Conservation (phyloP, 306 rosid species). For the Pyrus communis region DNA sequence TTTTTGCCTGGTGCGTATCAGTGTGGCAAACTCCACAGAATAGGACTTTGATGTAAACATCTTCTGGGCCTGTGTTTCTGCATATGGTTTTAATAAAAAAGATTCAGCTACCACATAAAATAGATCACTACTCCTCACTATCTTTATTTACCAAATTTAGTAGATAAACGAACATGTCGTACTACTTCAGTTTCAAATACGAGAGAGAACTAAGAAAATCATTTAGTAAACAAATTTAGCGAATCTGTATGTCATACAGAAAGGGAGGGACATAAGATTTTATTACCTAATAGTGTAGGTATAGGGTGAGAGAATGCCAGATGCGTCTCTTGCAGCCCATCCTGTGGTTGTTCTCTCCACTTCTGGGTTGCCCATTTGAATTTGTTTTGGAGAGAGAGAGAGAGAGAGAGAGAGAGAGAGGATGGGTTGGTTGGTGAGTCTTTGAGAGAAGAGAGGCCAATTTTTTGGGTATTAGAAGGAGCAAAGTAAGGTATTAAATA, state of each 20-base stretch:
- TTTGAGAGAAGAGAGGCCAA: neutral
- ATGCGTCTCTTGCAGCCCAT: conserved; percentile 80
- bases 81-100: neutral
- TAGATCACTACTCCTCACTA: too few species aligned
- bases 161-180: too few species aligned
- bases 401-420: neutral
- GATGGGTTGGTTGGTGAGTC: too few species aligned
- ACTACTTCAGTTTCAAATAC: too few species aligned
- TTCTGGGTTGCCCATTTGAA: conserved; percentile 50
- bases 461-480: neutral
- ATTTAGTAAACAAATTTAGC: too few species aligned
- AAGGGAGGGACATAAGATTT: neutral
- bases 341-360: conserved; percentile 53
- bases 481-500: neutral
- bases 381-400: neutral
- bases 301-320: conserved; percentile 83
- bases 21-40: conserved; percentile 85
- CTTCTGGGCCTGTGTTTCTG: conserved; percentile 79
- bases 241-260: too few species aligned
- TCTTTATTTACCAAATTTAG: too few species aligned
- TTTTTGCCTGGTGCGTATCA: conserved; percentile 68
- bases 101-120: neutral
- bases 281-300: conserved; percentile 53
- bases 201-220: too few species aligned
- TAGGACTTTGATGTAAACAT: conserved; percentile 63